These are phyloP conservation scores for Pseudogymnoascus pannorum DNA, from an alignment of 2,329 filamentous ascomycete genomes.

Conservation along the genomic window DNA sequence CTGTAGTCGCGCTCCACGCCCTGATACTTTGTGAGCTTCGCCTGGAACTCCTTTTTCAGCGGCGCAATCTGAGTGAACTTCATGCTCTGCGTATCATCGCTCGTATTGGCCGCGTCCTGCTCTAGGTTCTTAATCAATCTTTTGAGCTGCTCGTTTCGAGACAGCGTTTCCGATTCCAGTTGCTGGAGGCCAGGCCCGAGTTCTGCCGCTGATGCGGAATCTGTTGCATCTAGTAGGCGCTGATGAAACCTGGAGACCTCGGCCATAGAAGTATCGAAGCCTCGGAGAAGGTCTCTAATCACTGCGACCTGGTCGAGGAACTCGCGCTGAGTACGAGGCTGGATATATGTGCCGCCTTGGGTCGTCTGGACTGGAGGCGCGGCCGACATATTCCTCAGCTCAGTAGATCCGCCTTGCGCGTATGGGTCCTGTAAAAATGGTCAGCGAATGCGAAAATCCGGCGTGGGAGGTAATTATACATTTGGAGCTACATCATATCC, in stretches of 20 bases:
- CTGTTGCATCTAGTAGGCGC: constrained; percentile 60
- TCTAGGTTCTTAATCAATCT: constrained; percentile 73
- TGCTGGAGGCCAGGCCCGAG: constrained; percentile 49
- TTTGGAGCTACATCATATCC: constrained; percentile 23
- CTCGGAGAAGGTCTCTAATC: constrained; percentile 60
- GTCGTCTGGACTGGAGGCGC: constrained; percentile 19
- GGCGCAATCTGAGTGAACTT: constrained; percentile 67
- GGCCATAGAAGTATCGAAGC: constrained; percentile 58
- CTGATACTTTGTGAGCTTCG: constrained; percentile 63
- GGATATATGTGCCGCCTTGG: constrained; percentile 22
- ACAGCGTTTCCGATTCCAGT: constrained; percentile 61
- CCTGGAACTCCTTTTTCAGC: constrained; percentile 65
- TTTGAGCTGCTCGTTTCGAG: constrained; percentile 68
- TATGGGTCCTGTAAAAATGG: constrained; percentile 14
- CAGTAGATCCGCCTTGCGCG: constrained; percentile 17
- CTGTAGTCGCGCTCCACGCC: constrained; percentile 65
- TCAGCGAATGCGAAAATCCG: not conserved
- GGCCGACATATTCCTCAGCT: constrained; percentile 23
- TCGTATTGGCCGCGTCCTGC: constrained; percentile 58
- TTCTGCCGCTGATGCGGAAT: constrained; percentile 42
- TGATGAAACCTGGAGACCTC: constrained; percentile 64
- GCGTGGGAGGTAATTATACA: not conserved
- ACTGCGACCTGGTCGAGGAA: constrained; percentile 62
- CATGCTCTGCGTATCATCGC: constrained; percentile 50
- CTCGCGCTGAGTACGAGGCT: constrained; percentile 53